These are phyloP conservation scores for Amaranthus cruentus DNA, from an alignment of 148 eudicot genomes.

Conservation along the genomic window DNA sequence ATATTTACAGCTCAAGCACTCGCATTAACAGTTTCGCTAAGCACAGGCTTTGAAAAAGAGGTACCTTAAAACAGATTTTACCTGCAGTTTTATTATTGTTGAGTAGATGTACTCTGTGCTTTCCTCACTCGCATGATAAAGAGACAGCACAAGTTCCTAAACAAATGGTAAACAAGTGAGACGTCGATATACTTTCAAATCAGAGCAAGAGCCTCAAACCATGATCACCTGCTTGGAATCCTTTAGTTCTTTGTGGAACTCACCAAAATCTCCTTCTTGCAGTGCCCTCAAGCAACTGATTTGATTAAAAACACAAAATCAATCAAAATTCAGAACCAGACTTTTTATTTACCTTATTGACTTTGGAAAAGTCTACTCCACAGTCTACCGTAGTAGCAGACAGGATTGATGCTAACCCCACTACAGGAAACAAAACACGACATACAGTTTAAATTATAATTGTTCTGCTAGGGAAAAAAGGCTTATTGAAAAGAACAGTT, in stretches of 20 bases:
- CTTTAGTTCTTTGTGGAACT: slow-evolving; percentile 49
- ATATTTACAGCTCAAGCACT: background rate
- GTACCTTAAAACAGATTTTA: slow-evolving; percentile 19
- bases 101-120: slow-evolving; percentile 80
- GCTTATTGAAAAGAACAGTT: background rate
- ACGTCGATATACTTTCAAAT: slow-evolving; percentile 1
- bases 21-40: background rate
- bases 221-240: slow-evolving; percentile 74
- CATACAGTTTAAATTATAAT: background rate
- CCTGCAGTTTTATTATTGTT: slow-evolving; percentile 89
- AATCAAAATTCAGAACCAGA: background rate
- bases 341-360: background rate
- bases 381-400: background rate
- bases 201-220: background rate
- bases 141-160: slow-evolving; percentile 79
- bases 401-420: background rate
- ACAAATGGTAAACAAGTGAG: slow-evolving; percentile 9
- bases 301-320: slow-evolving; percentile 1
- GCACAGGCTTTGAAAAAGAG: background rate
- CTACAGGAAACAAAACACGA: background rate
- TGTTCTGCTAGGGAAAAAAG: too few species aligned
- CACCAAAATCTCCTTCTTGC: slow-evolving; percentile 72
- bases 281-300: slow-evolving; percentile 85
- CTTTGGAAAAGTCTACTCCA: background rate
- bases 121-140: slow-evolving; percentile 78